Evolutionary conservation across 1,139 yeast species (phyloP), one percentile per base, ranked within the genome.

Genomic region (Hansenula anomala): DNA sequence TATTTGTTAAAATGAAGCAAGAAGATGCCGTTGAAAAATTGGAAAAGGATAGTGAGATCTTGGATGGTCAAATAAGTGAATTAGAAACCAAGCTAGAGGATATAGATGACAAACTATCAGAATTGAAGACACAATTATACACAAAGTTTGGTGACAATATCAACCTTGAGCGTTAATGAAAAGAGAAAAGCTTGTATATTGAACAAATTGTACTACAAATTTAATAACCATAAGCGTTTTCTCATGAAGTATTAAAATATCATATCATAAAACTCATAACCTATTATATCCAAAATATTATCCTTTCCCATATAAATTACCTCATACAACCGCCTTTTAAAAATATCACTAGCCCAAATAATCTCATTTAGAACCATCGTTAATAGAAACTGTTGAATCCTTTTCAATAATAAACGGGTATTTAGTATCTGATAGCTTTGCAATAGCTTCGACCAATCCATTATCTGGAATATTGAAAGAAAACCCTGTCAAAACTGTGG

Each of bases 101-200:
- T 1, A 66, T 80, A 30, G 81, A 79, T 43, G 70, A 66, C 5
- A 67, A 74, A 45, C 71, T 90, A 63, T 61, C 60, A 10, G 72
- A 61, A 28, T 71, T 90, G 51, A 92, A 90, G 64, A 72, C 75
- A 26, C 70, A 69, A n/a, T 67, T 92, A 43, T 92, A 92, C 56
- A 87, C 88, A 15, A 89, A 87, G 60, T 92, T 92, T 58, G 98
- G 98, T 28, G 78, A 78, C 50, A 81, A 89, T 45, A 92, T 92
- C 57, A 90, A 90, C 58, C 68, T 92, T 37, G 98, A 92, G 55
- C 68, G 71, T 50, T 64, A 42, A 49, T 2, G 13, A 6, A 20
- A n/a, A n/a, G n/a, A n/a, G n/a, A n/a, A n/a, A n/a, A n/a, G n/a
- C n/a, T n/a, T n/a, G n/a, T n/a, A n/a, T n/a, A n/a, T n/a, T n/a